phyloP scores from a whole-genome alignment of 371 early-diverging fungal species.

The Lichtheimia ornata region DNA sequence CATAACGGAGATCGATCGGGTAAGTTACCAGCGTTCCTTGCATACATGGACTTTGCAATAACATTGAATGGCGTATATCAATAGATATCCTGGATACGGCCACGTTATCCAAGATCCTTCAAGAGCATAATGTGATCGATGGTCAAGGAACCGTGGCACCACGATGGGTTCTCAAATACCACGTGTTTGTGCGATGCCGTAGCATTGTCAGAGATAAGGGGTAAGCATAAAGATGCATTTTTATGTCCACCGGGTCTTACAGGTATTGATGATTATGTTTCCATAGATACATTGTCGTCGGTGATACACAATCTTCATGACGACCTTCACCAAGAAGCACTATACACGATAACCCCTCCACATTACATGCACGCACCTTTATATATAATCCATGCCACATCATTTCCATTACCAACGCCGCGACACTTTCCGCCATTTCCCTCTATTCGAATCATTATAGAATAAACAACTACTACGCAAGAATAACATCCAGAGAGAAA shows the following conservation, averaged over 20 bases:
- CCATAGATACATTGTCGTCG: conserved; percentile 39
- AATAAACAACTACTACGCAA: no score
- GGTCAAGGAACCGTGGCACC: conserved; percentile 21
- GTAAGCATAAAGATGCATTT: conserved; percentile 21
- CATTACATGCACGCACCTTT: no score
- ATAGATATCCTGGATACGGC: conserved; percentile 38
- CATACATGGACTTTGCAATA: neutral
- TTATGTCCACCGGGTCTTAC: neutral
- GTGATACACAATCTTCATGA: conserved; percentile 16
- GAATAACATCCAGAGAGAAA: no score
- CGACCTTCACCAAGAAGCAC: no score
- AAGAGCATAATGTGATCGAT: conserved; percentile 21
- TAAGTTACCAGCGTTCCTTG: conserved; percentile 13
- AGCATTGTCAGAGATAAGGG: conserved; percentile 60
- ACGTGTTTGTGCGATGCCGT: conserved; percentile 50
- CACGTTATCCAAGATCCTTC: conserved; percentile 35
- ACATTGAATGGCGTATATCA: neutral
- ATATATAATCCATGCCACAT: no score
- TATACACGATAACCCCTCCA: no score
- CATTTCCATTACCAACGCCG: no score
- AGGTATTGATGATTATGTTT: neutral
- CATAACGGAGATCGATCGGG: conserved; percentile 54
- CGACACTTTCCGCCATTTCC: no score
- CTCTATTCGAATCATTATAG: no score
- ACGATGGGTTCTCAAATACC: conserved; percentile 58